Conservation (phyloP, 371 early-diverging fungal species). For the Mortierella sp. region DNA sequence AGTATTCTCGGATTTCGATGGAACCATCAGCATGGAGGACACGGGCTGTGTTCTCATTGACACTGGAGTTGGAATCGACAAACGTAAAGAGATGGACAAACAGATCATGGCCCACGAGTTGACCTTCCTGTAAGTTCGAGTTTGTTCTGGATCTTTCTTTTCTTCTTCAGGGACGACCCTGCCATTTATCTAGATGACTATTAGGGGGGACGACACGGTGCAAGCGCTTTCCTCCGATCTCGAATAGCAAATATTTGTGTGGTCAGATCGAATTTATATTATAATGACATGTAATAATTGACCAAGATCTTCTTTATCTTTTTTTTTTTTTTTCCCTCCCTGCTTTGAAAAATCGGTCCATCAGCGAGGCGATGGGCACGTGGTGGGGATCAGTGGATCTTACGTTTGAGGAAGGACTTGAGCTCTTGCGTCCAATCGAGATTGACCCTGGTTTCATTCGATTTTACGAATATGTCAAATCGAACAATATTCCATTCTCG, state of each 20-base stretch:
- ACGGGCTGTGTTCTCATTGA: slow-evolving; percentile 57
- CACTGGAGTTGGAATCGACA: slow-evolving; percentile 42
- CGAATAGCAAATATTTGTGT: not conserved
- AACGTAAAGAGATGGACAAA: slow-evolving; percentile 41
- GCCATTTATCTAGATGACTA: not conserved
- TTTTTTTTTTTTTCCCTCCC: not conserved
- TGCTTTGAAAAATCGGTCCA: not conserved
- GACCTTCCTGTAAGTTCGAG: slow-evolving; percentile 46
- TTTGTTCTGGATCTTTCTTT: not conserved
- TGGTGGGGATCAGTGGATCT: slow-evolving; percentile 59
- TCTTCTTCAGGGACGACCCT: not conserved
- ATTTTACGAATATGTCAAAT: slow-evolving; percentile 41
- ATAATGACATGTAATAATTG: not conserved
- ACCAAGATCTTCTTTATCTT: not conserved
- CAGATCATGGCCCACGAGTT: slow-evolving; percentile 37
- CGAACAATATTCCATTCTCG: slow-evolving; percentile 58
- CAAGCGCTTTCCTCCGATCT: not conserved
- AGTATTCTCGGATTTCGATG: slow-evolving; percentile 59
- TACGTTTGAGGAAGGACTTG: slow-evolving; percentile 61
- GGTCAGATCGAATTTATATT: no score
- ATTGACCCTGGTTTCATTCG: slow-evolving; percentile 60
- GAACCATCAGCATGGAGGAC: slow-evolving; percentile 56
- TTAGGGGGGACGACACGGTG: not conserved
- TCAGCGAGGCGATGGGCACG: slow-evolving; percentile 47
- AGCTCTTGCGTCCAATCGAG: slow-evolving; percentile 52